Conservation (phyloP, 345 rosid species). For the Citrus australasica region DNA sequence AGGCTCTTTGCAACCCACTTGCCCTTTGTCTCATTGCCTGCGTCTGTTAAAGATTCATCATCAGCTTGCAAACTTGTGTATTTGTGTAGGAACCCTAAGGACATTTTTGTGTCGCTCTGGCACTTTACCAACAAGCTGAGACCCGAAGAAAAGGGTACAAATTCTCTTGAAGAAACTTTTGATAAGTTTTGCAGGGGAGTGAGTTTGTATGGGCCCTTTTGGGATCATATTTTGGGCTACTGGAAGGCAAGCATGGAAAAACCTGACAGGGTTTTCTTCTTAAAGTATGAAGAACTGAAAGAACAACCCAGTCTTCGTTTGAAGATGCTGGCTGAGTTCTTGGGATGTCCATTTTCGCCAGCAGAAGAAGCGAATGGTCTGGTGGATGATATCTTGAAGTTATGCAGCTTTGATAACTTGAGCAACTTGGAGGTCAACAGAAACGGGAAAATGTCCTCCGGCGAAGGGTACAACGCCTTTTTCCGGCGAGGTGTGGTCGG, state of each 20-base stretch:
- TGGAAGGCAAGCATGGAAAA: slow-evolving; percentile 52
- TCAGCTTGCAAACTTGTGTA: slow-evolving; percentile 50
- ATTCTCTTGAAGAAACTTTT: slow-evolving; percentile 35
- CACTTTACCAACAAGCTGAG: slow-evolving; percentile 48
- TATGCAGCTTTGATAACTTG: slow-evolving; percentile 50
- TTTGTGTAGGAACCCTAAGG: slow-evolving; percentile 59
- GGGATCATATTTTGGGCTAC: slow-evolving; percentile 56
- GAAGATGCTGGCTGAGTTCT: slow-evolving; percentile 38
- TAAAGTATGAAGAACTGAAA: slow-evolving; percentile 49
- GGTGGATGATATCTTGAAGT: slow-evolving; percentile 36
- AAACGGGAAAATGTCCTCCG: slow-evolving; percentile 28
- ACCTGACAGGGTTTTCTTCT: slow-evolving; percentile 34
- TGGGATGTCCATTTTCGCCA: slow-evolving; percentile 40
- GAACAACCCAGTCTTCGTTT: slow-evolving; percentile 32
- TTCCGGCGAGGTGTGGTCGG: slow-evolving; percentile 59
- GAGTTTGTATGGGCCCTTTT: slow-evolving; percentile 46
- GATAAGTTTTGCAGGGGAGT: slow-evolving; percentile 46
- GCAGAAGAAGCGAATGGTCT: slow-evolving; percentile 36
- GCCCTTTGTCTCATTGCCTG: slow-evolving; percentile 32
- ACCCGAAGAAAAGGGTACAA: slow-evolving; percentile 12
- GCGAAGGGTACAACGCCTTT: slow-evolving; percentile 21
- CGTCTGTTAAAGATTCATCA: slow-evolving; percentile 16
- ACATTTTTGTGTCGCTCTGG: slow-evolving; percentile 52
- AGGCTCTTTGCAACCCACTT: slow-evolving; percentile 45
- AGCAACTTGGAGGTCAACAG: slow-evolving; percentile 49